Evolutionary conservation across 495 filamentous ascomycete genomes (phyloP).

Genomic region (Talaromyces thailandensis): DNA sequence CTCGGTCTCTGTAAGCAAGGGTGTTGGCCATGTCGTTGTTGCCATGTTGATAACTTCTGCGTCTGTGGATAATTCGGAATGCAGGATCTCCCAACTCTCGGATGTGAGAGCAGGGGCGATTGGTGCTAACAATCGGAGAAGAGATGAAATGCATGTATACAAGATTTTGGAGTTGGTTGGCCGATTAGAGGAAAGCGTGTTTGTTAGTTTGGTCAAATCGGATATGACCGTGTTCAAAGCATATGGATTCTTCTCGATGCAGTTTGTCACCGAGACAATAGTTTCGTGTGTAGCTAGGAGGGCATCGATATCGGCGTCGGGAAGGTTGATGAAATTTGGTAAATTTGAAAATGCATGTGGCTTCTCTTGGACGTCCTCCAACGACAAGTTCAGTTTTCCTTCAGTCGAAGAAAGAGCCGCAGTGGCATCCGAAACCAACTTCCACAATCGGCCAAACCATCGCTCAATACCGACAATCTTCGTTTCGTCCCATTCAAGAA

Average conservation of each 20-base stretch:
- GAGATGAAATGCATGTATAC: slow-evolving; percentile 31
- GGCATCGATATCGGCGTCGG: slow-evolving; percentile 45
- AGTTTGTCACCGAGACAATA: slow-evolving; percentile 56
- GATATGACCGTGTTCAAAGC: slow-evolving; percentile 74
- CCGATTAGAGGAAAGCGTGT: slow-evolving; percentile 36
- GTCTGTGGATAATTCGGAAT: slow-evolving; percentile 9
- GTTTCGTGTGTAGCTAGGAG: slow-evolving; percentile 57
- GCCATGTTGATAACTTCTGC: slow-evolving; percentile 28
- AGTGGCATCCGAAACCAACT: slow-evolving; percentile 36
- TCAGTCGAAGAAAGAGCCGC: neutral
- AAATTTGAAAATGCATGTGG: slow-evolving; percentile 17
- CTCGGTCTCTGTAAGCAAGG: slow-evolving; percentile 27
- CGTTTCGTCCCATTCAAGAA: slow-evolving; percentile 81
- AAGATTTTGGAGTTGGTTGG: slow-evolving; percentile 23
- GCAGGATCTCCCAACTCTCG: slow-evolving; percentile 64
- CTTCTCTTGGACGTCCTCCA: neutral
- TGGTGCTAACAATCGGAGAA: slow-evolving; percentile 66
- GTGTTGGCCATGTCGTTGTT: slow-evolving; percentile 41
- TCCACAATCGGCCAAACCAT: slow-evolving; percentile 63
- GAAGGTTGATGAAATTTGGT: slow-evolving; percentile 20
- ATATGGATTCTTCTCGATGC: slow-evolving; percentile 58
- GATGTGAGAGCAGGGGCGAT: slow-evolving; percentile 70
- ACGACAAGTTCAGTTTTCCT: slow-evolving; percentile 1
- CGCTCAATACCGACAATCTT: slow-evolving; percentile 73
- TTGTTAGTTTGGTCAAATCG: slow-evolving; percentile 72